Percentiles rank a stretch among this genome's conserved stretches.
Conservation (phyloP, 768 basidiomycete genomes). For the Leccinum variicolor region DNA sequence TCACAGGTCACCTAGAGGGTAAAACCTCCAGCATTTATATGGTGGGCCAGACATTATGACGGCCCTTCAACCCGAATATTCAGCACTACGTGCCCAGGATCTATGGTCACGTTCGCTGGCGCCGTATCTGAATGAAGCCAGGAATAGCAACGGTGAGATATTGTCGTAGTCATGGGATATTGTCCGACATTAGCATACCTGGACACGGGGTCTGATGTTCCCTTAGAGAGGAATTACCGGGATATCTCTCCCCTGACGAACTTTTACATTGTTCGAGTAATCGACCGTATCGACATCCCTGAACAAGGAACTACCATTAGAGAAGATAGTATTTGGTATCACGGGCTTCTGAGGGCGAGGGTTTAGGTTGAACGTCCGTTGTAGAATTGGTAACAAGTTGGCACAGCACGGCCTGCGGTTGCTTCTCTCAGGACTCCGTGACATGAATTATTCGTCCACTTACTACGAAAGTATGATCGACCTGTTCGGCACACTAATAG, state of each 20-base stretch:
- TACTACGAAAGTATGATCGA: background rate
- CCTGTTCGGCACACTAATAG: constrained; percentile 1
- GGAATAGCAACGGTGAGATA: constrained; percentile 12
- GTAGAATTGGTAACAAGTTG: constrained; percentile 45
- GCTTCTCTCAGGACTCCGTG: constrained; percentile 35
- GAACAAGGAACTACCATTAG: constrained; percentile 36
- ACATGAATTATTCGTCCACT: background rate
- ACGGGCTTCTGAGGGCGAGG: constrained; percentile 70
- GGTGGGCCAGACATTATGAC: background rate
- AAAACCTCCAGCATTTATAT: background rate
- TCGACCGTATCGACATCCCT: background rate
- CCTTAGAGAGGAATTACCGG: background rate
- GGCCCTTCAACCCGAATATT: constrained; percentile 4
- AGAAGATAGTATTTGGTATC: constrained; percentile 59
- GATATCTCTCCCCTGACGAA: background rate
- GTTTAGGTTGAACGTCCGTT: constrained; percentile 58
- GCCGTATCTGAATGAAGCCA: constrained; percentile 1
- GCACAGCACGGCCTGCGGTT: constrained; percentile 6
- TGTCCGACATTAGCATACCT: constrained; percentile 3
- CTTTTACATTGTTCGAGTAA: background rate
- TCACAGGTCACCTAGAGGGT: background rate
- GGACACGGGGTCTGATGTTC: background rate
- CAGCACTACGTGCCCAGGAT: background rate
- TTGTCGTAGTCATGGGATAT: constrained; percentile 14
- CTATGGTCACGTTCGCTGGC: constrained; percentile 10